These are phyloP conservation scores for Nannochloris sp. DNA, from an alignment of 139 green algal species.

Conservation along the genomic window DNA sequence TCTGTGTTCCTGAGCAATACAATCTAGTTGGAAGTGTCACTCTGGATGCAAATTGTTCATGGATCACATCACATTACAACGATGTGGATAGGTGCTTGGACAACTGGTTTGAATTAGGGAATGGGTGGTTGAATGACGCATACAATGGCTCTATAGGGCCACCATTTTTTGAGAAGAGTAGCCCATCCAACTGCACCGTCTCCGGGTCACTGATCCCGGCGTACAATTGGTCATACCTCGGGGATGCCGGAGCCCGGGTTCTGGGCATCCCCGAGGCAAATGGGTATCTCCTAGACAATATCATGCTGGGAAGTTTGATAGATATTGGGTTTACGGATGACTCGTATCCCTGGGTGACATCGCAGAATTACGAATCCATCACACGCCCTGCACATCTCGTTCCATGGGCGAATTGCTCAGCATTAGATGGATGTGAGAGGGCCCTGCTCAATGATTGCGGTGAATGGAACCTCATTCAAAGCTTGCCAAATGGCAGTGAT, in stretches of 20 bases:
- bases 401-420: not conserved
- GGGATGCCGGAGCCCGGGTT: not conserved
- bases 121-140: not conserved
- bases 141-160: not conserved
- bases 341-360: not conserved
- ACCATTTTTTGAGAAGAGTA: not conserved
- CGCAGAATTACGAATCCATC: not conserved
- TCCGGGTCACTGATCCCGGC: not conserved
- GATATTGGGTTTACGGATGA: no score
- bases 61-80: not conserved
- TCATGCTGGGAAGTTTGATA: not conserved
- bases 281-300: not conserved
- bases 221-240: not conserved
- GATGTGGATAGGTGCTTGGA: not conserved
- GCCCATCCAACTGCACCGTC: not conserved
- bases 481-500: not conserved
- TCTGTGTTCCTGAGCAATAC: not conserved
- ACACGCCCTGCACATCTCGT: not conserved
- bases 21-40: not conserved
- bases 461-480: not conserved
- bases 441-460: not conserved
- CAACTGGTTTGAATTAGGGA: not conserved
- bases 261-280: not conserved
- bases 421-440: not conserved
- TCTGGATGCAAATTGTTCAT: not conserved